phyloP scores from a whole-genome alignment of 2,329 filamentous ascomycete genomes.

The Knoxdaviesia proteae region DNA sequence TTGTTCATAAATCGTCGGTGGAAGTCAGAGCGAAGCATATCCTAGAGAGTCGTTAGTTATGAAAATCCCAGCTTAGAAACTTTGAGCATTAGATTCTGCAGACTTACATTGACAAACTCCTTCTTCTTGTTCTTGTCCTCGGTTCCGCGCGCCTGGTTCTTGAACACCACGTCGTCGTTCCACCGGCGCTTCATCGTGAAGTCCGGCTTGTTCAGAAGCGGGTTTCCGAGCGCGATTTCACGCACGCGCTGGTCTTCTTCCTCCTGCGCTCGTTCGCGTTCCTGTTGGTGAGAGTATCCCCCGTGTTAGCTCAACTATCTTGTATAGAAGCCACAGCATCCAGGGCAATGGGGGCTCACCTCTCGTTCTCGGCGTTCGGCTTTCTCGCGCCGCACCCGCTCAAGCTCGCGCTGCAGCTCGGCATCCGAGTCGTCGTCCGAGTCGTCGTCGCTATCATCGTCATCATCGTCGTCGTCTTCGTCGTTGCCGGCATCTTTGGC shows the following conservation, averaged over 20 bases:
- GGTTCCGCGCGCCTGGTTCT: slow-evolving; percentile 89
- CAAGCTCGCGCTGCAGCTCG: slow-evolving; percentile 76
- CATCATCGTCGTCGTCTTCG: slow-evolving; percentile 29
- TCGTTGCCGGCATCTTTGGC: slow-evolving; percentile 15
- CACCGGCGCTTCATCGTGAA: slow-evolving; percentile 84
- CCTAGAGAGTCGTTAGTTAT: slow-evolving; percentile 23
- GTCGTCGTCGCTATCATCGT: slow-evolving; percentile 31
- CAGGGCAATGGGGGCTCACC: too few relatives aligned
- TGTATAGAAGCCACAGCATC: neutral
- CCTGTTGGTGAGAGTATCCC: slow-evolving; percentile 19
- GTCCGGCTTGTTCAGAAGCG: slow-evolving; percentile 69
- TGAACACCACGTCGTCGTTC: slow-evolving; percentile 98
- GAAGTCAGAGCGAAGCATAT: slow-evolving; percentile 84
- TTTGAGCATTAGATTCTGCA: neutral
- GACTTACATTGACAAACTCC: slow-evolving; percentile 83
- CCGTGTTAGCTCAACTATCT: slow-evolving; percentile 2
- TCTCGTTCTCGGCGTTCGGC: slow-evolving; percentile 34
- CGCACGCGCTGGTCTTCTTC: slow-evolving; percentile 70
- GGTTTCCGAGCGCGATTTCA: slow-evolving; percentile 83
- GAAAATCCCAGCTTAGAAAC: too few relatives aligned
- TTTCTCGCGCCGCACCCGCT: slow-evolving; percentile 78
- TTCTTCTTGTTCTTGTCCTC: slow-evolving; percentile 76
- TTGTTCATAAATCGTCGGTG: slow-evolving; percentile 89
- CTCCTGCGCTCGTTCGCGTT: slow-evolving; percentile 56
- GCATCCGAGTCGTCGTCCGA: slow-evolving; percentile 57